Conservation (phyloP, 192 early-diverging fungal species). For the Powellomyces hirtus region DNA sequence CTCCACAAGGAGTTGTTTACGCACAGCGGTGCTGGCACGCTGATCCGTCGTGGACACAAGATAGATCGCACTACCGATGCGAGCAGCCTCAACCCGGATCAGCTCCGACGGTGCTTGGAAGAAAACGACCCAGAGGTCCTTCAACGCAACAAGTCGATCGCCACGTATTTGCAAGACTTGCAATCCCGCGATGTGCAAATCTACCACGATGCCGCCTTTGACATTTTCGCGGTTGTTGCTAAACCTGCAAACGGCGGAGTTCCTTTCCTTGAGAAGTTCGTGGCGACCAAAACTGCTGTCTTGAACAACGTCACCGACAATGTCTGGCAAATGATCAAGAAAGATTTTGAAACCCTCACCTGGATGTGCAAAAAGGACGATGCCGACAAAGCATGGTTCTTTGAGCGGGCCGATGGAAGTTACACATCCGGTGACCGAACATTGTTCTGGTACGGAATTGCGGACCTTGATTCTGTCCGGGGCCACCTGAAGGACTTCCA, state of each 20-base stretch:
- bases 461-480: constrained; percentile 76
- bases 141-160: constrained; percentile 66
- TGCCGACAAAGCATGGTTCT: constrained; percentile 89
- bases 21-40: constrained; percentile 93
- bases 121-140: constrained; percentile 70
- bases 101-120: constrained; percentile 74
- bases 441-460: constrained; percentile 92
- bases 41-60: constrained; percentile 94
- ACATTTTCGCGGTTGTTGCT: constrained; percentile 85
- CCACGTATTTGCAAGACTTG: constrained; percentile 71
- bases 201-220: constrained; percentile 92
- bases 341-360: constrained; percentile 76
- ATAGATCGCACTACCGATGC: constrained; percentile 71
- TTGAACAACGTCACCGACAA: constrained; percentile 97
- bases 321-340: constrained; percentile 83
- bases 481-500: constrained; percentile 56
- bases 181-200: constrained; percentile 64
- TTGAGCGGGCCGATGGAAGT: constrained; percentile 91
- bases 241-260: constrained; percentile 44
- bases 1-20: constrained; percentile 99
- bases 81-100: constrained; percentile 66
- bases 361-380: constrained; percentile 82
- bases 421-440: constrained; percentile 72
- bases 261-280: constrained; percentile 86
- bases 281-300: constrained; percentile 77